Percentiles rank a stretch among this genome's conserved stretches.
phyloP scores from a whole-genome alignment of 2,329 filamentous ascomycete genomes.

The Teratosphaeria epicoccoides region DNA sequence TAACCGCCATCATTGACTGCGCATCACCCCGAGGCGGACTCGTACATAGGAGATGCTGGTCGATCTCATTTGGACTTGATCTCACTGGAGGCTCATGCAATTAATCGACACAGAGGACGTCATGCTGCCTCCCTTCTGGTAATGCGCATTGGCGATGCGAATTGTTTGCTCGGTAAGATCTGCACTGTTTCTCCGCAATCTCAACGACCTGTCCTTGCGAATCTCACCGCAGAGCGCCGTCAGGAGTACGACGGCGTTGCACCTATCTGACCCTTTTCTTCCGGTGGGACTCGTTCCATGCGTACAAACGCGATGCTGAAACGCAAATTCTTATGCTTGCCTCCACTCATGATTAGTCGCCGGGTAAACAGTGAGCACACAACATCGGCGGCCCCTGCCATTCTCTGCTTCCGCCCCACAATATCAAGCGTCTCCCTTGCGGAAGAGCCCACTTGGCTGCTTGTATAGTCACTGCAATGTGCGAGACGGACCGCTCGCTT shows the following conservation, averaged over 20 bases:
- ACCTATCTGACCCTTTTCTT: not conserved
- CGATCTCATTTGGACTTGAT: not conserved
- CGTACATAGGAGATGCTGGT: not conserved
- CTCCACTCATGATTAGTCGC: not conserved
- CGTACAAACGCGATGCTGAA: not conserved
- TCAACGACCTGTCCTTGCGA: not conserved
- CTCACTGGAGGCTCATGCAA: not conserved
- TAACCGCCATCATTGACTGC: not conserved
- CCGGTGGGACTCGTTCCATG: not conserved
- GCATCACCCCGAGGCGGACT: not conserved
- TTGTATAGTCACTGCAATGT: not conserved
- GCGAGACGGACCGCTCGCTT: not conserved
- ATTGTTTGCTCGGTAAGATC: not conserved
- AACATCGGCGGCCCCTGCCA: not conserved
- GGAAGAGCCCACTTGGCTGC: not conserved
- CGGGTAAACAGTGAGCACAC: not conserved
- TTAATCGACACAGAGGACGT: not conserved
- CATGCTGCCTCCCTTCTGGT: not conserved
- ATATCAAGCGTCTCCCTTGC: not conserved
- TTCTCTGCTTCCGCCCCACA: not conserved
- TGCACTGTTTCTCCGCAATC: not conserved
- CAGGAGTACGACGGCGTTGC: not conserved
- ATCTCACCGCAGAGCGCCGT: not conserved
- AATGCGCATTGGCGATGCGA: not conserved
- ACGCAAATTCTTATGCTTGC: constrained; percentile 1